Evolutionary conservation across 2,329 filamentous ascomycete species (phyloP), one percentile per base, ranked within the genome.

Genomic region (Exophiala dermatitidis): DNA sequence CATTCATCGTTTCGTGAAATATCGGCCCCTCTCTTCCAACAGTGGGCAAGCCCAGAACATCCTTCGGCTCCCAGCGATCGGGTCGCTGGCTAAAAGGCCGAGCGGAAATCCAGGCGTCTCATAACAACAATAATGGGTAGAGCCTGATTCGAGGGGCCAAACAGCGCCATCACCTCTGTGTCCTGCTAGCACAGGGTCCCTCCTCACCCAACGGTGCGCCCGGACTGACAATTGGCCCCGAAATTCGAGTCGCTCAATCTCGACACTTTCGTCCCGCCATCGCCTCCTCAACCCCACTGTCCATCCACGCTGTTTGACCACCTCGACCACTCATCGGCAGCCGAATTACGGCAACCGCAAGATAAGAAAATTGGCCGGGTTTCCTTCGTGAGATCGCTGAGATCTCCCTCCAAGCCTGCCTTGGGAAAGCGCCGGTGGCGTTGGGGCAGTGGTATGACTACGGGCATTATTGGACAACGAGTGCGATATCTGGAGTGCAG

Each of bases 331-430:
- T 46, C 32, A 46, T 12, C 9, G 29, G 30, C 12, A 8, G 44
- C 10, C 6, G 44, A 46, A 46, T 46, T 46, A 30, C 44, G 7
- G 9, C 31, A 32, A 26, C 19, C 4, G 29, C 32, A 19, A 28
- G 44, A 46, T 46, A 46, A 46, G 44, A 46, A 46, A 50, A 26
- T 34, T 12, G 47, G 43, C 40, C 26, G 47, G 30, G 40, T 42
- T 43, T 28, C 33, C 33, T 41, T 41, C 38, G 38, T 5, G 12
- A 10, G 12, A 41, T 41, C 4, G 10, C 4, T 26, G n/a, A 28
- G 36, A 41, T 41, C 36, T 5, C 38, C 19, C 28, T 4, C 19
- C 10, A 26, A 41, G 5, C 38, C 38, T 38, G 36, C 19, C 19
- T 9, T 8, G 12, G 4, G 7, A 38, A 12, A 8, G 36, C 10